These are phyloP conservation scores for Xylaria sp. DNA, from an alignment of 2,329 filamentous ascomycete species.

Conservation along the genomic window DNA sequence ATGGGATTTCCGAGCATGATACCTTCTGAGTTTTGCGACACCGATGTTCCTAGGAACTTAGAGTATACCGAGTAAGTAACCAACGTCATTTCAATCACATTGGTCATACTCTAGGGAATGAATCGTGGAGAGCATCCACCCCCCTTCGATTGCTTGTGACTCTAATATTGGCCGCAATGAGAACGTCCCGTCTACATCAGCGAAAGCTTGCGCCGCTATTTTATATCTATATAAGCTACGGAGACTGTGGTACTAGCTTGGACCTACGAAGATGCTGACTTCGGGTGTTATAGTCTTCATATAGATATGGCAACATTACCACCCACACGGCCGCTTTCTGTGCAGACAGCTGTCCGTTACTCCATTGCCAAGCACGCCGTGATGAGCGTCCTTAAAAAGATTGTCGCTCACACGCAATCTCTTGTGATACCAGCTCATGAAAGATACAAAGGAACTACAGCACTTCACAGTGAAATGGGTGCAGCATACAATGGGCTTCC, in stretches of 20 bases:
- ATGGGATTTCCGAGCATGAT: conserved; percentile 61
- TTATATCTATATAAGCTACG: too few relatives aligned
- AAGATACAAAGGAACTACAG: conserved; percentile 22
- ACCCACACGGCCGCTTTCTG: conserved; percentile 36
- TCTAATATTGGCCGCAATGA: not conserved
- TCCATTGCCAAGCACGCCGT: conserved; percentile 17
- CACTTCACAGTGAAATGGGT: conserved; percentile 40
- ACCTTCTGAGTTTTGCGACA: conserved; percentile 50
- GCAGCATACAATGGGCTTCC: conserved; percentile 42
- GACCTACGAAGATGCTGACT: not conserved
- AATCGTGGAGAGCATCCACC: not conserved
- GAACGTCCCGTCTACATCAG: not conserved
- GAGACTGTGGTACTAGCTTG: not conserved
- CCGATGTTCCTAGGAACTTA: conserved; percentile 52
- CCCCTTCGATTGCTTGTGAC: not conserved
- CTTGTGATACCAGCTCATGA: conserved; percentile 12
- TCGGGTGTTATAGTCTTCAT: conserved; percentile 40
- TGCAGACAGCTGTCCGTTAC: conserved; percentile 27
- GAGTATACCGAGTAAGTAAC: conserved; percentile 49
- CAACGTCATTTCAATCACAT: not conserved
- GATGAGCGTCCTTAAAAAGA: conserved; percentile 26
- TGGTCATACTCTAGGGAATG: not conserved
- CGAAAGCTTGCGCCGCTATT: not conserved
- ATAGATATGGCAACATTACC: conserved; percentile 49
- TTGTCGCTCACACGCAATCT: conserved; percentile 24